A percentile compares a stretch with the other conserved stretches of the same genome.
Conservation (phyloP, 139 green algal genomes). For the Eudorina sp. region DNA sequence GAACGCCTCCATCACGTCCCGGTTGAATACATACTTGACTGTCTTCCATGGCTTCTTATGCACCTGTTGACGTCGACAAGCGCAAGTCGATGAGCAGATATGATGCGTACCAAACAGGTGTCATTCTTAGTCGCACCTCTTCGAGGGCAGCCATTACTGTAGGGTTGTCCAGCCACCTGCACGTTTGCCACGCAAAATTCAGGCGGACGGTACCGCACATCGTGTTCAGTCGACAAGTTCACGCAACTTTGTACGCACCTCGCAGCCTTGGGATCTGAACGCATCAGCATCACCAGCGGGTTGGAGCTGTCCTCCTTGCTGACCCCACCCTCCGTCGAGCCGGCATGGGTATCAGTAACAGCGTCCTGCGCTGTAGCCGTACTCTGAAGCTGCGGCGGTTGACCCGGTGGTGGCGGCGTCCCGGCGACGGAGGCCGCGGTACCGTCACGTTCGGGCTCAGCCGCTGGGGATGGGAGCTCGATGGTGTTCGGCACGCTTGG, state of each 20-base stretch:
- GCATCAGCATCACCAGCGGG: conserved; percentile 33
- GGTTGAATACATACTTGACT: conserved; percentile 61
- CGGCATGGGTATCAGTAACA: no score
- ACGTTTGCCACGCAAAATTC: no score
- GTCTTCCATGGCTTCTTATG: conserved; percentile 56
- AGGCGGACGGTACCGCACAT: no score
- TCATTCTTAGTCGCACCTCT: conserved; percentile 13
- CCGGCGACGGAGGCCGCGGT: neutral
- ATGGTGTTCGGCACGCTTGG: neutral
- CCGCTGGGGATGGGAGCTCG: neutral
- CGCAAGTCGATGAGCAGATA: no score
- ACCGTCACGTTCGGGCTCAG: neutral
- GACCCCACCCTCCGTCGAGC: no score
- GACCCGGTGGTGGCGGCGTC: neutral
- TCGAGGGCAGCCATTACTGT: conserved; percentile 50
- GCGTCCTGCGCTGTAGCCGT: neutral
- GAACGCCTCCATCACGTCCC: conserved; percentile 54
- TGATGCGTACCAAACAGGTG: no score
- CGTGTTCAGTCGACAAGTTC: no score
- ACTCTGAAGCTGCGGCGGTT: neutral
- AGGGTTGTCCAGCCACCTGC: conserved; percentile 31
- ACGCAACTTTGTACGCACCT: no score
- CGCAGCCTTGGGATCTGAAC: conserved; percentile 13
- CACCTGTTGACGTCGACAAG: conserved; percentile 28
- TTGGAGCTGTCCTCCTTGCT: no score